Evolutionary conservation across 169 alveolate species (phyloP), one percentile per base, ranked within the genome.

Genomic region (Plasmodium blacklocki): DNA sequence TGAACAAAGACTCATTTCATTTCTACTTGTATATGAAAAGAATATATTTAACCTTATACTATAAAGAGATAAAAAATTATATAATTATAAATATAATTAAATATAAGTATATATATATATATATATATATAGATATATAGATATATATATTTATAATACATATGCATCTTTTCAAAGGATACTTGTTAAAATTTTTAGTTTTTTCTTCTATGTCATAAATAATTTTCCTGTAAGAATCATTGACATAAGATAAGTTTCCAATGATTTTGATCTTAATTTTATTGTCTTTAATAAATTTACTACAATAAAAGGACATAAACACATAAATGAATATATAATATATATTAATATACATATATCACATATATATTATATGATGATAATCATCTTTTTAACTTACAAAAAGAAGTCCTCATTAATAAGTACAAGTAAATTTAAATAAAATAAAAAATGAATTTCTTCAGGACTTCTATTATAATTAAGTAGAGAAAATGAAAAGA

Each of bases 401-500:
- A 39, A 43, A 89, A 74, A 78, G 50, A 80, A 62, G 7, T 80
- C 60, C 49, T 88, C 91, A 89, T 88, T 63, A 47, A 64, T 60
- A 29, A 71, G 29, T 73, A 66, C 19, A 76, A 87, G 59, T 3
- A 85, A 63, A 70, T 85, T 93, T 56, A 93, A 59, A 32, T 88
- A 73, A 66, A 93, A 78, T 15, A 93, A 88, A 21, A 88, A 78
- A 23, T 74, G 62, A 7, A 95, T 89, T 60, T 93, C 95, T 26
- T 88, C 96, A 1, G 88, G 89, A 39, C 72, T 54, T 49, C 98
- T 88, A 43, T 92, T 88, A 93, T 94, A 96, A 93, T 96, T 96
- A 45, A 89, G 91, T 21, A 95, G 85, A 19, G 98, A 97, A 60
- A 96, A 93, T 52, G 96, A 97, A 78, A 93, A 96, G 50, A 96